Percentiles rank a stretch among this genome's conserved stretches.
These are phyloP conservation scores for Clohesyomyces aquaticus DNA, from an alignment of 495 filamentous ascomycete species.

Conservation along the genomic window DNA sequence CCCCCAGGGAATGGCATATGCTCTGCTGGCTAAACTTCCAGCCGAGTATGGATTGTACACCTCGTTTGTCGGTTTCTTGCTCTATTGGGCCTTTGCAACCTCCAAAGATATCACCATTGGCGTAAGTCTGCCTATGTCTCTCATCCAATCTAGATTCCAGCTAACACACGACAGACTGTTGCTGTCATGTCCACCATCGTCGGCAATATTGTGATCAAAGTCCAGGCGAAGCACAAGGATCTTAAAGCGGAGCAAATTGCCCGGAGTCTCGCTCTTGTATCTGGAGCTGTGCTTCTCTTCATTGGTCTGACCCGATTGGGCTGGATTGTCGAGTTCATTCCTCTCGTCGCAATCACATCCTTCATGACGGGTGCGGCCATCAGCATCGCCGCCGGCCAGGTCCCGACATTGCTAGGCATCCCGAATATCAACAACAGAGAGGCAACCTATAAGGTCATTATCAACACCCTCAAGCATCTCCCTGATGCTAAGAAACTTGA, in stretches of 20 bases:
- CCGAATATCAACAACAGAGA: constrained; percentile 74
- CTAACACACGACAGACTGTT: constrained; percentile 65
- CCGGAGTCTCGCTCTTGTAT: constrained; percentile 75
- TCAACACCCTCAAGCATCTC: constrained; percentile 81
- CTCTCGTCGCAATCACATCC: constrained; percentile 84
- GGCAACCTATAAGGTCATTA: constrained; percentile 80
- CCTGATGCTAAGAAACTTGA: constrained; percentile 67
- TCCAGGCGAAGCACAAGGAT: constrained; percentile 61
- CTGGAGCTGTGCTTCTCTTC: constrained; percentile 77
- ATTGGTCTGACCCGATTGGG: constrained; percentile 79
- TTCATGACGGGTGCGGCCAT: constrained; percentile 98
- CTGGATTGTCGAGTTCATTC: constrained; percentile 95
- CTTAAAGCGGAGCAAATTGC: constrained; percentile 67
- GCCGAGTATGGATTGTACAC: constrained; percentile 90
- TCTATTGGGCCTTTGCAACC: constrained; percentile 98
- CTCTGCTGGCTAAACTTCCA: constrained; percentile 74
- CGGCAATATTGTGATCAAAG: constrained; percentile 73
- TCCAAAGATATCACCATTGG: constrained; percentile 99
- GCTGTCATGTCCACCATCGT: constrained; percentile 92
- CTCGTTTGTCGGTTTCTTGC: constrained; percentile 91
- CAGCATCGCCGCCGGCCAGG: constrained; percentile 84
- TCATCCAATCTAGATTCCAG: not conserved
- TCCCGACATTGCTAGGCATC: constrained; percentile 83
- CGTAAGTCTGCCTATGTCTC: constrained; percentile 55
- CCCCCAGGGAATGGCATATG: constrained; percentile 97